These are phyloP conservation scores for Fusarium burgessii DNA, from an alignment of 2,329 filamentous ascomycete genomes.

Conservation along the genomic window DNA sequence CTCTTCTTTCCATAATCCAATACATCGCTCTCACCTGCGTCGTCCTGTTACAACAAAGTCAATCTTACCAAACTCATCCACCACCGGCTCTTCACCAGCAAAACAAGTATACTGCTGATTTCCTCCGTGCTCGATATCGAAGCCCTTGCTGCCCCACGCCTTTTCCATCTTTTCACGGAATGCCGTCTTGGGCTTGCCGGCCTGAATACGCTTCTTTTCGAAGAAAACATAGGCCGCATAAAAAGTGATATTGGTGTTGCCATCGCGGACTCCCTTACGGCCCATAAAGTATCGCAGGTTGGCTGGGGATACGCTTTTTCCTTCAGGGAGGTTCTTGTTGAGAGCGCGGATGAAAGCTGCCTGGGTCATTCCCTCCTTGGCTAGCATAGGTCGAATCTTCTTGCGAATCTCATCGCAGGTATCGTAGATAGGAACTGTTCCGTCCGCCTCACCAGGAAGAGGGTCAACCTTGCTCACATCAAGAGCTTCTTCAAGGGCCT, in stretches of 20 bases:
- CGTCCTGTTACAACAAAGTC: conserved; percentile 9
- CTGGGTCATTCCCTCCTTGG: conserved; percentile 59
- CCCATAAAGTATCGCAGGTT: conserved; percentile 63
- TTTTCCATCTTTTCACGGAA: conserved; percentile 65
- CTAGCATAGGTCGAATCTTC: conserved; percentile 66
- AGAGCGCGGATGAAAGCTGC: conserved; percentile 64
- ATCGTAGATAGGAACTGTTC: conserved; percentile 64
- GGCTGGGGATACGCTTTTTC: conserved; percentile 55
- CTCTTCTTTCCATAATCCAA: not conserved
- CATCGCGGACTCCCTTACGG: conserved; percentile 61
- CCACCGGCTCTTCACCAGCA: conserved; percentile 9
- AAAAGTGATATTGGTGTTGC: conserved; percentile 62
- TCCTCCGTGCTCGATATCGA: conserved; percentile 39
- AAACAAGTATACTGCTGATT: conserved; percentile 16
- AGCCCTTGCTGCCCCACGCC: conserved; percentile 43
- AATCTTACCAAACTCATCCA: conserved; percentile 42
- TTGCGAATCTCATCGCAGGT: conserved; percentile 68
- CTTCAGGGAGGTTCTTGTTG: conserved; percentile 54
- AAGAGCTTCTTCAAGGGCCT: conserved; percentile 43
- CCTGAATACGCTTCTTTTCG: conserved; percentile 66
- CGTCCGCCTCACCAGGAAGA: conserved; percentile 61
- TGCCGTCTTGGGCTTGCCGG: conserved; percentile 64
- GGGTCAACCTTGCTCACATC: conserved; percentile 56
- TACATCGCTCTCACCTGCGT: not conserved
- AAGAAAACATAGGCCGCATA: conserved; percentile 70